Conservation (phyloP, 169 alveolate species). For the Cryptosporidium bovis region DNA sequence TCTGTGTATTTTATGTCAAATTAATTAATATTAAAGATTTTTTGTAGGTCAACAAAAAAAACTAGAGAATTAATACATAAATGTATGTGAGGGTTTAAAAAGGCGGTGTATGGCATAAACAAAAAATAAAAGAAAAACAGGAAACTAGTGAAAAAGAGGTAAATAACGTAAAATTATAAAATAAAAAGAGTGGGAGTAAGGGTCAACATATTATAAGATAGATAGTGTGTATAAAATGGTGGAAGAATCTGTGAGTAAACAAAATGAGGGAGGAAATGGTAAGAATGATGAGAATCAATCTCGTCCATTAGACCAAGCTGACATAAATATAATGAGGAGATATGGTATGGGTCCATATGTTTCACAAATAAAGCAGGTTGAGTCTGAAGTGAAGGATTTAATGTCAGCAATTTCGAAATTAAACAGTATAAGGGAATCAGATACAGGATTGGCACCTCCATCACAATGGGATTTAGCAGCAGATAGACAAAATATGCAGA, state of each 20-base stretch:
- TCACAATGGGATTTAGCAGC: slow-evolving; percentile 98
- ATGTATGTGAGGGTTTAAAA: too few species aligned
- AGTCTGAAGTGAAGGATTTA: slow-evolving; percentile 83
- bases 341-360: slow-evolving; percentile 91
- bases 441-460: slow-evolving; percentile 98
- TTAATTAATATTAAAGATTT: too few species aligned
- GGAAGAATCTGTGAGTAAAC: slow-evolving; percentile 6
- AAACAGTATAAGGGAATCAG: slow-evolving; percentile 95
- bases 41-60: too few species aligned
- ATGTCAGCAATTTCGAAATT: slow-evolving; percentile 77
- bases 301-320: slow-evolving; percentile 84
- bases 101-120: too few species aligned
- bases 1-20: too few species aligned
- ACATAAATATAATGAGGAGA: slow-evolving; percentile 85
- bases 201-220: background rate
- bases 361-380: slow-evolving; percentile 81
- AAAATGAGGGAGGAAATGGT: slow-evolving; percentile 1
- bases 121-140: background rate
- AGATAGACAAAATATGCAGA: slow-evolving; percentile 95
- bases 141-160: background rate
- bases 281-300: slow-evolving; percentile 53
- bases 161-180: background rate
- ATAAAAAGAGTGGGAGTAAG: slow-evolving; percentile 3
- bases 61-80: too few species aligned
- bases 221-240: slow-evolving; percentile 32